These are phyloP conservation scores for Suhomyces canberraensis DNA, from an alignment of 805 yeast species.

Conservation along the genomic window DNA sequence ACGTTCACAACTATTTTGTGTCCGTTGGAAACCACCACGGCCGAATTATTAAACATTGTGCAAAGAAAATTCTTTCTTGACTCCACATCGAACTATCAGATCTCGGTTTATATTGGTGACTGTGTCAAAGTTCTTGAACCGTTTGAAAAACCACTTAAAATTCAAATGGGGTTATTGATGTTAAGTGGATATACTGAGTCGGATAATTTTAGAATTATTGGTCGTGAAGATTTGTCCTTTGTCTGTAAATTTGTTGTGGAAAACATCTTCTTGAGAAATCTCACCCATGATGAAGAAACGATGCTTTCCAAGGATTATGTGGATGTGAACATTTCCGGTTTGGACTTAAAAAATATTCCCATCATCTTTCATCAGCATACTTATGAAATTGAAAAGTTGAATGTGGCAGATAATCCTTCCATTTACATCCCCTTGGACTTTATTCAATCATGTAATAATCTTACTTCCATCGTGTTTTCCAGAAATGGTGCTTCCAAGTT, in stretches of 20 bases:
- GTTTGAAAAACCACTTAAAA: constrained; percentile 71
- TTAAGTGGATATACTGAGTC: constrained; percentile 75
- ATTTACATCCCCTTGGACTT: constrained; percentile 81
- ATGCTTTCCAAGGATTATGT: constrained; percentile 61
- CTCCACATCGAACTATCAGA: constrained; percentile 66
- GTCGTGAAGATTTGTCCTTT: constrained; percentile 79
- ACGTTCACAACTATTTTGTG: constrained; percentile 82
- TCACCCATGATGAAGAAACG: constrained; percentile 69
- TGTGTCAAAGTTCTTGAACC: constrained; percentile 68
- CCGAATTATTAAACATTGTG: constrained; percentile 65
- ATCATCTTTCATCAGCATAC: constrained; percentile 77
- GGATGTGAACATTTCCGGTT: constrained; percentile 67
- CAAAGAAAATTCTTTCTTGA: constrained; percentile 77
- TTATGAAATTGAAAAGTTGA: constrained; percentile 73
- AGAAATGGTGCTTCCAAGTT: constrained; percentile 70
- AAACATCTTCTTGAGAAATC: constrained; percentile 55
- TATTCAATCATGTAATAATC: constrained; percentile 74
- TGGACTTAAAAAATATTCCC: constrained; percentile 81
- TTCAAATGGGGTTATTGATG: constrained; percentile 69
- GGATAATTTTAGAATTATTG: constrained; percentile 76
- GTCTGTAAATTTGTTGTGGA: constrained; percentile 77
- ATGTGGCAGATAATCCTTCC: constrained; percentile 84
- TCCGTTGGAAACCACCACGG: constrained; percentile 71
- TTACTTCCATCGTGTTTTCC: constrained; percentile 64
- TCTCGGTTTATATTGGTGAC: constrained; percentile 74